phyloP scores from a whole-genome alignment of 148 eudicot species.

The Suaeda aralocaspica region DNA sequence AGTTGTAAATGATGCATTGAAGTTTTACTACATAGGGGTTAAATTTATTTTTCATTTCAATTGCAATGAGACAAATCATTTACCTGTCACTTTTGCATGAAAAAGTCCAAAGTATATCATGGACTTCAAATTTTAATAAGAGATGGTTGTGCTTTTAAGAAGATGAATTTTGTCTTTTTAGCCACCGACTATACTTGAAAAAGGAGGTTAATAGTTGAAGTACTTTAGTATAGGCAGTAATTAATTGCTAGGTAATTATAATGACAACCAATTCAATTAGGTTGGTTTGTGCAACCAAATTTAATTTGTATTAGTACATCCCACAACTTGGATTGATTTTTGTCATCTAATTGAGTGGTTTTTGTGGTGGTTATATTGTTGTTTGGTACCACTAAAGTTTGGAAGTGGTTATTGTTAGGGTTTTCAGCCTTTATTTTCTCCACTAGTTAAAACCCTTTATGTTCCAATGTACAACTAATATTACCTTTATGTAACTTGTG shows the following conservation, averaged over 20 bases:
- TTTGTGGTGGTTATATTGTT: background rate
- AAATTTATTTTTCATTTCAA: background rate
- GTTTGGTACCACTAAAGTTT: background rate
- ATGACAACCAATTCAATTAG: slow-evolving; percentile 11
- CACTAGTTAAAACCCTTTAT: background rate
- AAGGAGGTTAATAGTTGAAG: background rate
- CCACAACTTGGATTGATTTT: background rate
- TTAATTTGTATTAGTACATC: slow-evolving; percentile 7
- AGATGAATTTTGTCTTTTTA: slow-evolving; percentile 13
- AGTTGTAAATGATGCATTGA: too few relatives aligned
- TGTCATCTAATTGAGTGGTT: slow-evolving; percentile 3
- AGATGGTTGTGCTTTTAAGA: background rate
- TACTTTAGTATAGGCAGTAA: background rate
- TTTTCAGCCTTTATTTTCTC: background rate
- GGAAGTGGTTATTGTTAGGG: slow-evolving; percentile 1
- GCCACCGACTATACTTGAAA: slow-evolving; percentile 18
- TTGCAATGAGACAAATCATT: slow-evolving; percentile 7
- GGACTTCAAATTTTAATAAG: background rate
- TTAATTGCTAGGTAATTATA: background rate
- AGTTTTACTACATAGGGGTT: too few relatives aligned
- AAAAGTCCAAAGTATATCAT: slow-evolving; percentile 6
- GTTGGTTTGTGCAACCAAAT: background rate
- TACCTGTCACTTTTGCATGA: background rate
- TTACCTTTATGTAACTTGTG: background rate
- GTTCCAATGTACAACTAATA: background rate